Percentiles rank a stretch among this genome's conserved stretches.
Evolutionary conservation across 2,329 filamentous ascomycete genomes (phyloP).

Genomic region (Aspergillus pseudoglaucus): DNA sequence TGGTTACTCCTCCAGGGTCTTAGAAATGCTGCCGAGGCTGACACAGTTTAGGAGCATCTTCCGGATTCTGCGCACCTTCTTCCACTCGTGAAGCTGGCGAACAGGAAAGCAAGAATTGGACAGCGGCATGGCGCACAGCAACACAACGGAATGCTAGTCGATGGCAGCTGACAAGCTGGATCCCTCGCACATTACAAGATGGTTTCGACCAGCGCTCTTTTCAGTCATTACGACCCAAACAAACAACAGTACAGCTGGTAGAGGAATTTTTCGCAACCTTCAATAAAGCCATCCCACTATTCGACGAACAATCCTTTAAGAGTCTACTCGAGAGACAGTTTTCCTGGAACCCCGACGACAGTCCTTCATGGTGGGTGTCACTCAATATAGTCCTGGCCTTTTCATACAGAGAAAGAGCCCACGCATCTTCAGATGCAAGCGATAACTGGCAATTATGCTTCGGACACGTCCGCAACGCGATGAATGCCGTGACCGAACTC

Average conservation of each 20-base stretch:
- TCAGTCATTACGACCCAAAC: slow-evolving; percentile 7
- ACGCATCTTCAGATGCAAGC: slow-evolving; percentile 1
- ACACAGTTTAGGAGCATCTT: slow-evolving; percentile 10
- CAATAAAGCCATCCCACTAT: slow-evolving; percentile 10
- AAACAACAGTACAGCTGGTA: slow-evolving; percentile 5
- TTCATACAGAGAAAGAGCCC: slow-evolving; percentile 11
- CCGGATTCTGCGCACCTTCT: slow-evolving; percentile 7
- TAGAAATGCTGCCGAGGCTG: background rate
- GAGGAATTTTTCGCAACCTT: slow-evolving; percentile 8
- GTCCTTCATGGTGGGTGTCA: slow-evolving; percentile 13
- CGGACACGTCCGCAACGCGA: slow-evolving; percentile 13
- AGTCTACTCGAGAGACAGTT: slow-evolving; percentile 10
- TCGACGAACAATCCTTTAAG: slow-evolving; percentile 6
- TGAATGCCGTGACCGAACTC: slow-evolving; percentile 13
- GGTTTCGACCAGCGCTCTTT: slow-evolving; percentile 6
- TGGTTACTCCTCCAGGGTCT: background rate
- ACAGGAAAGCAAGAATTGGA: slow-evolving; percentile 2
- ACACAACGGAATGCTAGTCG: slow-evolving; percentile 2
- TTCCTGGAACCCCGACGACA: slow-evolving; percentile 14
- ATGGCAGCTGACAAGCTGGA: slow-evolving; percentile 11
- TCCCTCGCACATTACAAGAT: slow-evolving; percentile 11
- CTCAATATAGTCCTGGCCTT: slow-evolving; percentile 17
- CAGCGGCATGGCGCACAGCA: slow-evolving; percentile 1
- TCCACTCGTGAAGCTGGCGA: background rate
- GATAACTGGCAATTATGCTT: slow-evolving; percentile 13